phyloP scores from a whole-genome alignment of 768 basidiomycete genomes.

The Pleurotus tuber-regium region DNA sequence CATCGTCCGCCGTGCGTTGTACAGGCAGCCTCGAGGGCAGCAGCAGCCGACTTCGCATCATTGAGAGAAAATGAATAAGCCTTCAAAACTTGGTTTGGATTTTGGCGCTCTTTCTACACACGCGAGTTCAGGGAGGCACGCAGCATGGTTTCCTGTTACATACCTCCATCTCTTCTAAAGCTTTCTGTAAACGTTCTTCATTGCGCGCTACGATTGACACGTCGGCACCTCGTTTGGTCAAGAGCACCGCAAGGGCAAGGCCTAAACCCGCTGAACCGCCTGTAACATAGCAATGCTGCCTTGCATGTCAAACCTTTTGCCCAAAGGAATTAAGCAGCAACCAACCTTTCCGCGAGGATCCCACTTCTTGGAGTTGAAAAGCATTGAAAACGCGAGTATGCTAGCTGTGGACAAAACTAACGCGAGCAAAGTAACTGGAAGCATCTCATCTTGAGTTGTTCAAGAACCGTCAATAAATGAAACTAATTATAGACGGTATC shows the following conservation, averaged over 20 bases:
- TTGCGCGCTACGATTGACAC: constrained; percentile 70
- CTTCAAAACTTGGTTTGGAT: constrained; percentile 49
- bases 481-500: no score
- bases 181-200: constrained; percentile 49
- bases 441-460: no score
- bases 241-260: constrained; percentile 56
- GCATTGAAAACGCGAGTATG: constrained; percentile 16
- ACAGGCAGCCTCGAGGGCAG: constrained; percentile 54
- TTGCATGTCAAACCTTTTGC: neutral
- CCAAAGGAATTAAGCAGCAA: neutral
- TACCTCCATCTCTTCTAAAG: constrained; percentile 56
- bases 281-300: constrained; percentile 73
- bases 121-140: neutral
- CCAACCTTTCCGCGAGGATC: constrained; percentile 38
- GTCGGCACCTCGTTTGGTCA: constrained; percentile 59
- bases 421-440: neutral
- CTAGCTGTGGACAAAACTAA: constrained; percentile 4
- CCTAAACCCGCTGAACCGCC: constrained; percentile 72
- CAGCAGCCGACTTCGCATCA: constrained; percentile 38
- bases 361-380: constrained; percentile 35
- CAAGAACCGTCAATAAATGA: no score
- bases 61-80: constrained; percentile 58
- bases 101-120: constrained; percentile 41
- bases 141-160: no score
- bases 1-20: constrained; percentile 39